These are phyloP conservation scores for Macrophomina pseudophaseolina DNA, from an alignment of 2,329 filamentous ascomycete genomes.

Conservation along the genomic window DNA sequence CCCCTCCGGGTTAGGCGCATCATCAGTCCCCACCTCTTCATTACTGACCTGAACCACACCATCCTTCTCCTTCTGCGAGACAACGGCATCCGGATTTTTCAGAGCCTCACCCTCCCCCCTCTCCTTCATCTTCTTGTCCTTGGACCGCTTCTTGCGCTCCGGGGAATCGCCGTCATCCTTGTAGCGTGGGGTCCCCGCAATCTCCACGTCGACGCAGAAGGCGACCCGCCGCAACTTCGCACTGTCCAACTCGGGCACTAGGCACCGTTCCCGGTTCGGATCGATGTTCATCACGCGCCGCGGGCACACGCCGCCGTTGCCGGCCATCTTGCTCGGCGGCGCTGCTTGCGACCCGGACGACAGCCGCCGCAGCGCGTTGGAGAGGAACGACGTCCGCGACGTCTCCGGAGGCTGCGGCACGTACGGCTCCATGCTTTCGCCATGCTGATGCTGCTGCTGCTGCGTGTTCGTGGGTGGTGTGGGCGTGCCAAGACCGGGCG, in stretches of 20 bases:
- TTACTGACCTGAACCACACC: conserved; percentile 40
- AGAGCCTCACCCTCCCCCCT: conserved; percentile 76
- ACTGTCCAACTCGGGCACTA: conserved; percentile 77
- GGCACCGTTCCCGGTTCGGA: conserved; percentile 75
- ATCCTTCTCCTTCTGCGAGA: conserved; percentile 62
- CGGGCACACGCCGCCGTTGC: conserved; percentile 74
- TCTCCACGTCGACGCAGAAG: conserved; percentile 97
- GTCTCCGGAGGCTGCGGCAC: conserved; percentile 75
- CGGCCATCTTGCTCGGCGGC: conserved; percentile 42
- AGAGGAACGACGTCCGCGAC: conserved; percentile 75
- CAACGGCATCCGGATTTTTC: conserved; percentile 66
- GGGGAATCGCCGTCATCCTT: conserved; percentile 61
- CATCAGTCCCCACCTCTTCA: conserved; percentile 49
- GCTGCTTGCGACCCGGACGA: conserved; percentile 60
- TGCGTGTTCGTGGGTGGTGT: conserved; percentile 51
- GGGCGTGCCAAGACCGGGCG: conserved; percentile 48
- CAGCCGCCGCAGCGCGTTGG: conserved; percentile 78
- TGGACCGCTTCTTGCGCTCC: conserved; percentile 56
- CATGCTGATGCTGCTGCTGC: conserved; percentile 35
- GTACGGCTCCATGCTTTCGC: conserved; percentile 61
- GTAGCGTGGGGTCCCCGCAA: conserved; percentile 85
- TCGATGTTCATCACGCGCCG: conserved; percentile 86
- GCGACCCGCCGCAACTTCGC: conserved; percentile 85
- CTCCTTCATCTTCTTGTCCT: conserved; percentile 64
- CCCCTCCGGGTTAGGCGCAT: conserved; percentile 48